A percentile compares a stretch with the other conserved stretches of the same genome.
Evolutionary conservation across 139 green algal species (phyloP).

Genomic region (Raphidocelis subcapitata): DNA sequence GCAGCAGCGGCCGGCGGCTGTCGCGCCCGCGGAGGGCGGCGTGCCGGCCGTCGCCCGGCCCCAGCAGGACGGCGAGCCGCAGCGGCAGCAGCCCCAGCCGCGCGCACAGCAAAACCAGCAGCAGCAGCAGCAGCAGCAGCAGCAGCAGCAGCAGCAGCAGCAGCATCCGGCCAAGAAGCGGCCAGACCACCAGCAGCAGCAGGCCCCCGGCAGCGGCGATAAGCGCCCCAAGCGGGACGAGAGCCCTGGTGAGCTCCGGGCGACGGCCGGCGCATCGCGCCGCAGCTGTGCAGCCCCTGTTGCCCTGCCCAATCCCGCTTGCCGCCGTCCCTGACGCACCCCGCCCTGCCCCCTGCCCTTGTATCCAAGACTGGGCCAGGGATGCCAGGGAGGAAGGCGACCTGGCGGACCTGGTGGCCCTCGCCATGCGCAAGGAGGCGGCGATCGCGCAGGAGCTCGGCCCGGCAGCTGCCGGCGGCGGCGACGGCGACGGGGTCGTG

Average conservation of each 20-base stretch:
- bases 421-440: not conserved
- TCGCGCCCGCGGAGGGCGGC: not conserved
- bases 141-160: slow-evolving; percentile 6
- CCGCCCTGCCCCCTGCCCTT: too few relatives aligned
- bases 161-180: too few relatives aligned
- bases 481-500: slow-evolving; percentile 2
- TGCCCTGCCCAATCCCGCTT: too few relatives aligned
- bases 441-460: not conserved
- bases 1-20: not conserved
- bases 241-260: too few relatives aligned
- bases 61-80: not conserved
- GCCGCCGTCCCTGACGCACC: too few relatives aligned
- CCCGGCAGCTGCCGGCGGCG: too few relatives aligned
- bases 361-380: not conserved
- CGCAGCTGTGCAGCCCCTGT: too few relatives aligned
- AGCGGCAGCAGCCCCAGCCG: not conserved
- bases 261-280: too few relatives aligned
- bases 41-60: not conserved
- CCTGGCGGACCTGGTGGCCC: not conserved
- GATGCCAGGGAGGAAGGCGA: too few relatives aligned
- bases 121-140: slow-evolving; percentile 14
- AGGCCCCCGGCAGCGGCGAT: too few relatives aligned
- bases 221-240: too few relatives aligned
- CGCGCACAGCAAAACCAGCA: not conserved
- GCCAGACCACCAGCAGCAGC: too few relatives aligned